These are phyloP conservation scores for Mayamaea pseudoterrestris DNA, from an alignment of 108 stramenopile genomes.

Conservation along the genomic window DNA sequence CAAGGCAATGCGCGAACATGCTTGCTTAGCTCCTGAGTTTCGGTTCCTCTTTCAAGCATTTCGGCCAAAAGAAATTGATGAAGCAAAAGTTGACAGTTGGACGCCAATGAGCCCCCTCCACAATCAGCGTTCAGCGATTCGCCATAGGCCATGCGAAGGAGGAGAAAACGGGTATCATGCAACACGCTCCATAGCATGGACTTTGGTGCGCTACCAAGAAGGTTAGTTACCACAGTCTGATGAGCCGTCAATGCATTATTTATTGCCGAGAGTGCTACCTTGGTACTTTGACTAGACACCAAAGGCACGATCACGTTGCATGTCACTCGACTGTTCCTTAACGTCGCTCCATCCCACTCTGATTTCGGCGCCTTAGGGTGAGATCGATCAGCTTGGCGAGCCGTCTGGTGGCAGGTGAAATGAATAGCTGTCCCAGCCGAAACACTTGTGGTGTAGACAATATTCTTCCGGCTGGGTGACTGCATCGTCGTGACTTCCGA, in stretches of 20 bases:
- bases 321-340: conserved; percentile 66
- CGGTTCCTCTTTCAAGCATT: conserved; percentile 61
- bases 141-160: conserved; percentile 67
- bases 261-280: conserved; percentile 58
- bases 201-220: conserved; percentile 53
- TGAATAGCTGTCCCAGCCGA: conserved; percentile 77
- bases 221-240: conserved; percentile 40
- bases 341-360: conserved; percentile 80
- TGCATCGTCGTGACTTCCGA: not conserved
- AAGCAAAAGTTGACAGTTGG: conserved; percentile 51
- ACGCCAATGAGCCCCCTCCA: conserved; percentile 73
- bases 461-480: conserved; percentile 9
- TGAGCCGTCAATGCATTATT: conserved; percentile 60
- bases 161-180: conserved; percentile 63
- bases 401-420: conserved; percentile 55
- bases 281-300: conserved; percentile 54
- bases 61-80: conserved; percentile 60
- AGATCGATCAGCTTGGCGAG: conserved; percentile 56
- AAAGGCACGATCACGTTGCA: conserved; percentile 79
- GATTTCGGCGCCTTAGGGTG: conserved; percentile 75
- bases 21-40: conserved; percentile 36
- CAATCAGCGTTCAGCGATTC: conserved; percentile 67
- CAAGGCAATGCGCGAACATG: conserved; percentile 49
- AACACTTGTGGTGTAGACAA: conserved; percentile 51
- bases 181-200: conserved; percentile 66